Evolutionary conservation across 495 filamentous ascomycete species (phyloP).

Genomic region (Trichoderma erinaceum): DNA sequence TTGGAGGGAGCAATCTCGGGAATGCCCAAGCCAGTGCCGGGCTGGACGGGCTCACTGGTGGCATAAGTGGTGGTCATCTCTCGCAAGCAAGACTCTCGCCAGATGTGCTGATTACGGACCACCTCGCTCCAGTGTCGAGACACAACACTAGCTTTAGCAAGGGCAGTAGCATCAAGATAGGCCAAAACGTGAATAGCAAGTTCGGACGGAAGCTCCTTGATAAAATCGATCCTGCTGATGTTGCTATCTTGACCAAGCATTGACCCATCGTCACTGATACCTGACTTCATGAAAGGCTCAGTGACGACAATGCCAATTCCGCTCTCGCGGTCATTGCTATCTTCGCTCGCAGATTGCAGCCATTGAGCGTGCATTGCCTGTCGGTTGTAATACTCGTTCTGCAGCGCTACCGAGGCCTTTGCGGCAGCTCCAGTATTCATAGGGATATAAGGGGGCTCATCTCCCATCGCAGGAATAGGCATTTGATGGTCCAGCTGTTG

Average conservation of each 20-base stretch:
- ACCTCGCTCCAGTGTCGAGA: conserved; percentile 57
- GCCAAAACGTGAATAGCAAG: conserved; percentile 66
- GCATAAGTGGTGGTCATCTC: conserved; percentile 54
- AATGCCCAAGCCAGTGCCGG: conserved; percentile 43
- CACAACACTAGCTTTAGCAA: conserved; percentile 57
- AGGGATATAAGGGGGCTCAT: conserved; percentile 48
- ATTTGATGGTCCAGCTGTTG: conserved; percentile 27
- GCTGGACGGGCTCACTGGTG: conserved; percentile 39
- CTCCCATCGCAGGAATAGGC: conserved; percentile 43
- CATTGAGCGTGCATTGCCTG: conserved; percentile 14
- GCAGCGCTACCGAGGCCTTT: conserved; percentile 56
- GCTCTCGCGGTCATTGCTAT: conserved; percentile 57
- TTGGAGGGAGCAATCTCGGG: conserved; percentile 41
- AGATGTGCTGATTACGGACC: conserved; percentile 61
- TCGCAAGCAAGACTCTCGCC: conserved; percentile 69
- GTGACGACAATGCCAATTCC: conserved; percentile 74
- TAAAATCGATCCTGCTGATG: conserved; percentile 55
- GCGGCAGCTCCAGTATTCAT: conserved; percentile 58
- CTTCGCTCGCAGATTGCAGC: conserved; percentile 18
- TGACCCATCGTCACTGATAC: conserved; percentile 27
- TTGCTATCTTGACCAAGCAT: conserved; percentile 7
- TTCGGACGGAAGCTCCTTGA: conserved; percentile 61
- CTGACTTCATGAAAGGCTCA: conserved; percentile 35
- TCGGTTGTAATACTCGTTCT: conserved; percentile 15
- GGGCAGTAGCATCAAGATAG: conserved; percentile 57